A percentile compares a stretch with the other conserved stretches of the same genome.
Evolutionary conservation across 176 grass and related monocot genomes (phyloP).

Genomic region (Oryza punctata): DNA sequence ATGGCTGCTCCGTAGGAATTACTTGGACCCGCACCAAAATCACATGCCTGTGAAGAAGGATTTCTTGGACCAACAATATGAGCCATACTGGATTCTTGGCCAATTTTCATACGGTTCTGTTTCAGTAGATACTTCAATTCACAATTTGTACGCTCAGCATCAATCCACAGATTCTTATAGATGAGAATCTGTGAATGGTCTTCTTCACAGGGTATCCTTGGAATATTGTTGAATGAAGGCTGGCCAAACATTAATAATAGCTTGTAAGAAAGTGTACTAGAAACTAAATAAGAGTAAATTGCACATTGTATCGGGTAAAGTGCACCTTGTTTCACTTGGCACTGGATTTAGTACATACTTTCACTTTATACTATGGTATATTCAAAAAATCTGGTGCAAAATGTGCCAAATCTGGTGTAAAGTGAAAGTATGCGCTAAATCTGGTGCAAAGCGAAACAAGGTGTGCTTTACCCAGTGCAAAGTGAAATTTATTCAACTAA

Average conservation of each 20-base stretch:
- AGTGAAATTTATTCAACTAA: no score
- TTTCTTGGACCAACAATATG: constrained; percentile 39
- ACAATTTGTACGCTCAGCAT: constrained; percentile 51
- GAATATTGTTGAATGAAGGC: constrained; percentile 35
- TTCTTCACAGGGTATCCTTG: constrained; percentile 30
- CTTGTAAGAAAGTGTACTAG: constrained; percentile 22
- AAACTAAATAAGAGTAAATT: neutral
- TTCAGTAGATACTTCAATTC: constrained; percentile 70
- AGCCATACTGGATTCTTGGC: constrained; percentile 39
- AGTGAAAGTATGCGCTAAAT: no score
- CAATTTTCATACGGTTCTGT: constrained; percentile 37
- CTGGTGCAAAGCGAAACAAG: no score
- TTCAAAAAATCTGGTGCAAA: no score
- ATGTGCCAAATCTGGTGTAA: no score
- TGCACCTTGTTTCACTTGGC: no score
- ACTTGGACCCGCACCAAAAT: constrained; percentile 28
- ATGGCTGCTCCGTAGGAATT: constrained; percentile 22
- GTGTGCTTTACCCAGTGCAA: no score
- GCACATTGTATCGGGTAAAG: no score
- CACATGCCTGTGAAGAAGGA: constrained; percentile 30
- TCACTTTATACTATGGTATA: no score
- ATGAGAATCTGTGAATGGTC: constrained; percentile 42
- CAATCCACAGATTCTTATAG: constrained; percentile 65
- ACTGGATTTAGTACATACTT: no score
- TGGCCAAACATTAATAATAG: constrained; percentile 36